Evolutionary conservation across 2,329 filamentous ascomycete genomes (phyloP).

Genomic region (Pestalotiopsis fici): DNA sequence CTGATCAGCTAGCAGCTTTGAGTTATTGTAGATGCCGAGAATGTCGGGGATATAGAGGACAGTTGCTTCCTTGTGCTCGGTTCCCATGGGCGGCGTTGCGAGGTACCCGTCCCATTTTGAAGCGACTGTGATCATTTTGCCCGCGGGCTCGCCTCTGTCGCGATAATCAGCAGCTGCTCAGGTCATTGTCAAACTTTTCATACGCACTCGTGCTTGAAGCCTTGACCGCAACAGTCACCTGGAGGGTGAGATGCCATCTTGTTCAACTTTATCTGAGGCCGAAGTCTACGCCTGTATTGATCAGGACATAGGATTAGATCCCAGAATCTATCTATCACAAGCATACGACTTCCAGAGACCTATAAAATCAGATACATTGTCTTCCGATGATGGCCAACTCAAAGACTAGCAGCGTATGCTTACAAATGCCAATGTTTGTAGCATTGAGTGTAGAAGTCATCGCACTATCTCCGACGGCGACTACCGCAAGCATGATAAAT

Average conservation of each 20-base stretch:
- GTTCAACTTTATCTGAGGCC: neutral
- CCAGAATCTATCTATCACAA: neutral
- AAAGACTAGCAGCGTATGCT: neutral
- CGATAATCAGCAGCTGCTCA: neutral
- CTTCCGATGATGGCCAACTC: neutral
- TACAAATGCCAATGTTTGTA: neutral
- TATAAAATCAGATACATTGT: neutral
- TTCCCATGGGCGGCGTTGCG: neutral
- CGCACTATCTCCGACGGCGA: neutral
- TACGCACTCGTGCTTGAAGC: neutral
- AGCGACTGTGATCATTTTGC: neutral
- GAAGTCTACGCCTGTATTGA: neutral
- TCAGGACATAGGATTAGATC: neutral
- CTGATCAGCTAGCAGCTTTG: neutral
- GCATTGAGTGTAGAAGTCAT: neutral
- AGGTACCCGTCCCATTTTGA: conserved; percentile 1
- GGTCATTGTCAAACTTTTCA: no score
- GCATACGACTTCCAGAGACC: neutral
- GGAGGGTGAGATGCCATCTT: neutral
- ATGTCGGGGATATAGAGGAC: neutral
- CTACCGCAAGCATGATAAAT: no score
- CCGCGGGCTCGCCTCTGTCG: neutral
- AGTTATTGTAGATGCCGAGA: neutral
- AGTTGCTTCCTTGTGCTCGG: neutral
- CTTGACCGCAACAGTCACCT: neutral